Conservation (phyloP, 176 grass and related monocot genomes). For the Oryza longistaminata region DNA sequence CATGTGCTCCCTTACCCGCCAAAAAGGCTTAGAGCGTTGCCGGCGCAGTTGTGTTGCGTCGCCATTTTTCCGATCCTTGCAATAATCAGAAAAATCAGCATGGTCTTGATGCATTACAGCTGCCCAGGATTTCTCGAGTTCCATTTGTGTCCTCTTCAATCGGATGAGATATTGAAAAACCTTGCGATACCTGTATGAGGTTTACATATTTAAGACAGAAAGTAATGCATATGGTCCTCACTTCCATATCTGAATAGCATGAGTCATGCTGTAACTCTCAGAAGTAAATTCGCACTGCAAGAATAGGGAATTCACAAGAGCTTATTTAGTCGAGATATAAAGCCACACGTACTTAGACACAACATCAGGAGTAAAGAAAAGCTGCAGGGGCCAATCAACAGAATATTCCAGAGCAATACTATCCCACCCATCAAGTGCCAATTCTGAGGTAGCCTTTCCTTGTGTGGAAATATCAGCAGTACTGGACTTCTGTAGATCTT, state of each 20-base stretch:
- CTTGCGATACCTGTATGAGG: constrained; percentile 74
- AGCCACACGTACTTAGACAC: constrained; percentile 77
- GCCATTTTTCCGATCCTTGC: constrained; percentile 67
- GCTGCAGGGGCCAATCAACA: constrained; percentile 88
- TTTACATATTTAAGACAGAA: constrained; percentile 23
- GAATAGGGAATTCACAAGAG: background rate
- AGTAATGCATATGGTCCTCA: constrained; percentile 9
- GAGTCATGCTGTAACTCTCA: background rate
- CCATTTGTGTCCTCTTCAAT: constrained; percentile 99
- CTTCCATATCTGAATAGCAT: background rate
- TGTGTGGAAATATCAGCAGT: constrained; percentile 54
- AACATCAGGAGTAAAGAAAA: constrained; percentile 97
- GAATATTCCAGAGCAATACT: constrained; percentile 91
- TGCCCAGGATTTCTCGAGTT: constrained; percentile 97
- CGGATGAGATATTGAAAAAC: constrained; percentile 97
- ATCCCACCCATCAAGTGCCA: constrained; percentile 91
- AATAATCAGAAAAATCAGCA: constrained; percentile 88
- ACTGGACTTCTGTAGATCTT: constrained; percentile 59
- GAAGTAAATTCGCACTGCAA: constrained; percentile 6
- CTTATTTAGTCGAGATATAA: constrained; percentile 4
- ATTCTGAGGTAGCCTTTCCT: constrained; percentile 64
- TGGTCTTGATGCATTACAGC: constrained; percentile 98
- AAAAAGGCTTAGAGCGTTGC: constrained; percentile 76
- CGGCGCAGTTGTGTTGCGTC: constrained; percentile 56
- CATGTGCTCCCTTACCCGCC: constrained; percentile 98